Base-by-base conservation (phyloP, 345 rosid genomes). In the Brassica juncea region DNA sequence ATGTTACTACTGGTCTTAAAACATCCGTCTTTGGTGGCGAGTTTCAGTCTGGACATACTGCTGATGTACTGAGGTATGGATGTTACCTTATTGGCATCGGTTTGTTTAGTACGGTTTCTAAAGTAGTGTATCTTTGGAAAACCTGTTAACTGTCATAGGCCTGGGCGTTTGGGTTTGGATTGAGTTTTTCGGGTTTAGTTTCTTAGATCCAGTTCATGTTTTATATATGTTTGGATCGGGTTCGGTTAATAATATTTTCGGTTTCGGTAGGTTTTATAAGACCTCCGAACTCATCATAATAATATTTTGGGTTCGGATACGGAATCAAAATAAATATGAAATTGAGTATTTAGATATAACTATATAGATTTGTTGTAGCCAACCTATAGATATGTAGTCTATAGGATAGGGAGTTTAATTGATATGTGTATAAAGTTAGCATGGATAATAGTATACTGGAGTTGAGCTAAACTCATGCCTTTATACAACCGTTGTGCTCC, bases 11-110 rank as follows among this genome's bases (percentile, higher is more conserved):
- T 4, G 99, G 99, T 44, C 93, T 93, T 35, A 88, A 91, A 85
- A 90, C 97, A 81, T 93, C 97, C 54, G 91, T 93, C 19, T 95
- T 95, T 75, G 98, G 99, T 68, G 99, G 98, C 61, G 99, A 93
- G 74, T 90, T 91, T 85, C 99, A 93, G 83, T 93, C 94, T 16
- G 98, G 99, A 67, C 99, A 95, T 84, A 93, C 96, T 35, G 91
- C 90, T 78, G 99, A 95, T 78, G 98, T 95, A 12, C 83, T 86
- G 68, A 90, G 98, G 99, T 96, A 89, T 72, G 31, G 9, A 31
- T 28, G 34, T 25, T 31, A 31, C 7, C 16, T 66, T 66, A 1
- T 23, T 37, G 19, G 39, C 8, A 39, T 28, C 8, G 0, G 14
- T 74, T 74, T 74, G 8, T 57, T n/a, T 68, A 5, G 7, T 12